Evolutionary conservation across 2,329 filamentous ascomycete genomes (phyloP), one percentile per base, ranked within the genome.

Genomic region (Sporothrix variecibatus): DNA sequence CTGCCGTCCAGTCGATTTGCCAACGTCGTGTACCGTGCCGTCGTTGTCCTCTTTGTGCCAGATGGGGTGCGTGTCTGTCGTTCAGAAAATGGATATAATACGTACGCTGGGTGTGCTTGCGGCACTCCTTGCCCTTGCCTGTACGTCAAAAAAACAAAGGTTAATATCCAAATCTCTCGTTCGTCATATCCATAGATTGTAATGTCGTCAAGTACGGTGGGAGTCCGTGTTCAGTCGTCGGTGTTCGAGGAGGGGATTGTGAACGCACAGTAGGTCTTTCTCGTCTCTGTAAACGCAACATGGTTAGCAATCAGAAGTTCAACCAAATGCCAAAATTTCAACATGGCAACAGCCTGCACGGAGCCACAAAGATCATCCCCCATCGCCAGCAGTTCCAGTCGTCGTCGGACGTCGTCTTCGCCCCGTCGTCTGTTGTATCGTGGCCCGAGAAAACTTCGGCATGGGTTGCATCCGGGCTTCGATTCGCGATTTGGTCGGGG

Each of bases 121-220:
- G 87, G 91, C 93, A 95, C 82, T 92, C 89, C 87, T 91, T 93
- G 87, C 91, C 91, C 76, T 77, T 77, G 76, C 89, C 94, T 94
- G 92, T 92, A 94, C 23, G 28, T 46, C 17, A 64, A 46, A 71
- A 74, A 72, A 71, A 67, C 40, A 71, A 31, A 34, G 40, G 76
- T 76, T 74, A 76, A 75, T 71, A 74, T 70, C 43, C 17, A 68
- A 23, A 40, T 56, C 49, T 38, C 34, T 71, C 15, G 3, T 26
- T 67, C 69, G 46, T 20, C 23, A n/a, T 43, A 56, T 20, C 17
- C 7, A 56, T 20, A 56, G 6, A 23, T 12, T 38, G 34, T 8
- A 34, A 31, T 62, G 53, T 43, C 17, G 72, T 68, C 67, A 68
- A 51, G 60, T 15, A 49, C 31, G 38, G n/a, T 43, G 38, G 43